Evolutionary conservation across 1,284 basidiomycete species (phyloP).

Genomic region (Wallemia hederae): DNA sequence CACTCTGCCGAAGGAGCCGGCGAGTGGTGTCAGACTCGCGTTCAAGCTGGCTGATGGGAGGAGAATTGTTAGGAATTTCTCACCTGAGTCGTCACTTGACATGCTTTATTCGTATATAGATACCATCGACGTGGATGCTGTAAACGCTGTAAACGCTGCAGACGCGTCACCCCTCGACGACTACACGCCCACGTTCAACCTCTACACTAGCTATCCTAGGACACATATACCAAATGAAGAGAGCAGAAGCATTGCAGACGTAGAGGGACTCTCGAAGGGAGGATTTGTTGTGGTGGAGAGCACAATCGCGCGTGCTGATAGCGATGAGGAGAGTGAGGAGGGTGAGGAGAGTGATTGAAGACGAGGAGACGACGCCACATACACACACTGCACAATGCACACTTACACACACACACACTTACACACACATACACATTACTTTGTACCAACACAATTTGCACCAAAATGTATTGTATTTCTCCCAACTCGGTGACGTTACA

Average conservation of each 20-base stretch:
- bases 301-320: too few species aligned
- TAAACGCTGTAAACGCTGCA: background rate
- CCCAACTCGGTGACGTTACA: too few species aligned
- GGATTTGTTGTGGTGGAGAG: background rate
- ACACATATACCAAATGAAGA: background rate
- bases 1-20: background rate
- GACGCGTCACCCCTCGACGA: background rate
- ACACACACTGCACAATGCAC: too few species aligned
- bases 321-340: too few species aligned
- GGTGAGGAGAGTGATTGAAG: too few species aligned
- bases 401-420: too few species aligned
- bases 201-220: background rate
- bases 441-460: too few species aligned
- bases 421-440: too few species aligned
- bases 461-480: too few species aligned
- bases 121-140: background rate
- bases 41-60: background rate
- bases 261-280: background rate
- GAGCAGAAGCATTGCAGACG: background rate
- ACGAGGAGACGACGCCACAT: too few species aligned
- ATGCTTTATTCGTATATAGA: background rate
- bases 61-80: background rate
- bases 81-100: background rate
- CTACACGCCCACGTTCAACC: background rate
- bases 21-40: background rate